These are phyloP conservation scores for Lactarius tabidus DNA, from an alignment of 768 basidiomycete species.

Conservation along the genomic window DNA sequence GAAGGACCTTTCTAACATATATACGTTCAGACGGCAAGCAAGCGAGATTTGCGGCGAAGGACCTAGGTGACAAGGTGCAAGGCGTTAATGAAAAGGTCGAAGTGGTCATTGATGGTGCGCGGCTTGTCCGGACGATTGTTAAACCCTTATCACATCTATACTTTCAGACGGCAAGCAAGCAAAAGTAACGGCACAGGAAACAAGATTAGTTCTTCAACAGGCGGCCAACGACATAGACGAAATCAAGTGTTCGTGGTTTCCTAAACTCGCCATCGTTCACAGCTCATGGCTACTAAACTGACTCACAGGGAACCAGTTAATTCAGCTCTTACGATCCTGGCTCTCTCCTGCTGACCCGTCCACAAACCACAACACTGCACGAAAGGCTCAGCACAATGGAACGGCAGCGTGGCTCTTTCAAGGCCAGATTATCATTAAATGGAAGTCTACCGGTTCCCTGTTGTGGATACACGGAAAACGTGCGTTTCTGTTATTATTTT, in stretches of 20 bases:
- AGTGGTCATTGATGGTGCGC: not conserved
- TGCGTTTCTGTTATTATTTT: not conserved
- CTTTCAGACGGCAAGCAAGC: not conserved
- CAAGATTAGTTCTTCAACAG: not conserved
- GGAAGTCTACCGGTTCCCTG: not conserved
- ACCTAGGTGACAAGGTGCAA: not conserved
- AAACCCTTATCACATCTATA: not conserved
- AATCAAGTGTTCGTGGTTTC: not conserved
- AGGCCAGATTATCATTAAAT: not conserved
- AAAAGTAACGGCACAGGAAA: not conserved
- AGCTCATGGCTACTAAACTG: not conserved
- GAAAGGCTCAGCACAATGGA: not conserved
- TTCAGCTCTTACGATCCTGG: not conserved
- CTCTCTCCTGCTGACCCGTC: not conserved
- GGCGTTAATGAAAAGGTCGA: not conserved
- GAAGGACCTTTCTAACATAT: no score
- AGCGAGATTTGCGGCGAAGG: not conserved
- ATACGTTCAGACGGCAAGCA: not conserved
- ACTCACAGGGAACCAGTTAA: not conserved
- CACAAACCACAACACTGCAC: not conserved
- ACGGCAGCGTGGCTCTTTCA: not conserved
- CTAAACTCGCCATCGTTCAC: not conserved
- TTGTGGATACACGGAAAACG: not conserved
- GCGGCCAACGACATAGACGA: not conserved
- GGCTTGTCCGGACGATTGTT: not conserved